phyloP scores from a whole-genome alignment of 2,329 filamentous ascomycete species.

The Blumeria hordei region DNA sequence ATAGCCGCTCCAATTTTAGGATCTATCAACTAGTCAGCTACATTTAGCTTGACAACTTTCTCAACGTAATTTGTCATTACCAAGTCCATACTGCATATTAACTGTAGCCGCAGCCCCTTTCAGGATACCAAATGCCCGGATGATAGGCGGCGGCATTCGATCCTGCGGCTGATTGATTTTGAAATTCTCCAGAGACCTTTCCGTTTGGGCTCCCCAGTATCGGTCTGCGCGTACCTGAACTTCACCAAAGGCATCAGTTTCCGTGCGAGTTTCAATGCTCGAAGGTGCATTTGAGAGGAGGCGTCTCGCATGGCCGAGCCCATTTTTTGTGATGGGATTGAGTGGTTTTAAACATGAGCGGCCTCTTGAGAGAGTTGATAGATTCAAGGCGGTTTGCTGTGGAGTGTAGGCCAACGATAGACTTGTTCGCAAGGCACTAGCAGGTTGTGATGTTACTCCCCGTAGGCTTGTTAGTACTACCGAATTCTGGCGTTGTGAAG shows the following conservation, averaged over 20 bases:
- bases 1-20: conserved; percentile 79
- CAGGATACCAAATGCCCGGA: conserved; percentile 85
- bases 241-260: conserved; percentile 95
- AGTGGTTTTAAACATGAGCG: too few species aligned
- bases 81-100: conserved; percentile 86
- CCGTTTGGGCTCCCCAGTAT: conserved; percentile 97
- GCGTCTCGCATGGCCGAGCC: too few species aligned
- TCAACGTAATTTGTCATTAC: conserved; percentile 19
- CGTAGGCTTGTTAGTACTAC: too few species aligned
- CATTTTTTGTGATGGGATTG: too few species aligned
- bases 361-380: too few species aligned
- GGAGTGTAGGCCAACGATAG: too few species aligned
- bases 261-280: conserved; percentile 37
- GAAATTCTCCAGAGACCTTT: conserved; percentile 93
- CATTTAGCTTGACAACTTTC: conserved; percentile 2
- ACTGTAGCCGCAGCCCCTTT: conserved; percentile 92
- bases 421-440: too few species aligned
- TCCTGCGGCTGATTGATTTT: conserved; percentile 98
- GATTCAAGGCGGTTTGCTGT: too few species aligned
- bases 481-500: too few species aligned
- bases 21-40: conserved; percentile 27
- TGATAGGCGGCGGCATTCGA: conserved; percentile 82
- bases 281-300: too few species aligned
- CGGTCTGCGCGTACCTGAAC: conserved; percentile 76
- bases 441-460: too few species aligned